Conservation (phyloP, 106 monocot species). For the Dactylorhiza incarnata region DNA sequence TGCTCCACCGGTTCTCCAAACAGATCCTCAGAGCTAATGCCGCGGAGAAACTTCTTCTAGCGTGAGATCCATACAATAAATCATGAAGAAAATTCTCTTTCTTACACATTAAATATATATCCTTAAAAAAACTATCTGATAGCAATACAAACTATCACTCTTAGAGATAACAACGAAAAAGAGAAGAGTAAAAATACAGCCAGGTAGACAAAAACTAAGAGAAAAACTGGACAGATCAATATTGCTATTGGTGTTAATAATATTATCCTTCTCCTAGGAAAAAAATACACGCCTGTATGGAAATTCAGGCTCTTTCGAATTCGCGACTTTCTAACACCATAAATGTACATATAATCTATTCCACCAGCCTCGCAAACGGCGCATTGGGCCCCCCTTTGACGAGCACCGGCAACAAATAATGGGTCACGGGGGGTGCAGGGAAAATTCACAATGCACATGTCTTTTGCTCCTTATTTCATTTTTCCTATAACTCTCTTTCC, state of each 20-base stretch:
- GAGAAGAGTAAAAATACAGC: too few relatives aligned
- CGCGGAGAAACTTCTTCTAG: too few relatives aligned
- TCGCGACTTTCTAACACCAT: not conserved
- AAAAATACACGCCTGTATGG: not conserved
- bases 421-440: not conserved
- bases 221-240: not conserved
- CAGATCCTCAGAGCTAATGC: too few relatives aligned
- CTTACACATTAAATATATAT: too few relatives aligned
- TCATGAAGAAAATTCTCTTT: too few relatives aligned
- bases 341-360: not conserved
- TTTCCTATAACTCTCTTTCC: not conserved
- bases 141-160: too few relatives aligned
- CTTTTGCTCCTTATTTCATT: not conserved
- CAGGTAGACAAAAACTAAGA: too few relatives aligned
- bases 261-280: not conserved
- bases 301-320: not conserved
- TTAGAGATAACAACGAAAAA: too few relatives aligned
- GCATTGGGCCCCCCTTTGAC: not conserved
- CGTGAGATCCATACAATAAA: too few relatives aligned
- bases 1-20: too few relatives aligned
- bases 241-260: not conserved
- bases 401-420: not conserved
- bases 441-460: not conserved
- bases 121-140: too few relatives aligned
- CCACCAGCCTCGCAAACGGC: not conserved